phyloP scores from a whole-genome alignment of 441 rosid species.

The Erodium trifolium region DNA sequence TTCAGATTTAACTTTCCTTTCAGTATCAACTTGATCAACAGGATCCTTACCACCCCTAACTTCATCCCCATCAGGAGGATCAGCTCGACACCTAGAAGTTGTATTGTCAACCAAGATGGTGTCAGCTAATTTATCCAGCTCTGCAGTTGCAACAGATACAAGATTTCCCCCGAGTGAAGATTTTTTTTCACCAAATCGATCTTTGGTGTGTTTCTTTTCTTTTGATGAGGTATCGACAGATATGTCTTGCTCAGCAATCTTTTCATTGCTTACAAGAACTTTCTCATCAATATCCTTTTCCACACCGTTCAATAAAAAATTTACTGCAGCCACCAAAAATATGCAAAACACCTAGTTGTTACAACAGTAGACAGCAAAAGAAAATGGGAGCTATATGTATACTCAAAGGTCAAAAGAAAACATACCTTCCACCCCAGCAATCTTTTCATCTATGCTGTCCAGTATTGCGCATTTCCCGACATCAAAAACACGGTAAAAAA shows the following conservation, averaged over 20 bases:
- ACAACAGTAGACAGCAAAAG: slow-evolving; percentile 14
- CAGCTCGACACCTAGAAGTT: slow-evolving; percentile 15
- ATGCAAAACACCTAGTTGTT: slow-evolving; percentile 18
- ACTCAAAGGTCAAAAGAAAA: slow-evolving; percentile 16
- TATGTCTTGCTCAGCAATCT: slow-evolving; percentile 9
- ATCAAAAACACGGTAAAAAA: slow-evolving; percentile 4
- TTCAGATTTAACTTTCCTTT: slow-evolving; percentile 25
- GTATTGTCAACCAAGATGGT: slow-evolving; percentile 15
- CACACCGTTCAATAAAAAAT: slow-evolving; percentile 46
- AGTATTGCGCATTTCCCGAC: slow-evolving; percentile 2
- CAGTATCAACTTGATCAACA: slow-evolving; percentile 17
- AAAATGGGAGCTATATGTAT: slow-evolving; percentile 14
- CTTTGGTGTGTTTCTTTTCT: slow-evolving; percentile 18
- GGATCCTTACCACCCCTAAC: slow-evolving; percentile 22
- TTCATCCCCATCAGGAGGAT: slow-evolving; percentile 12
- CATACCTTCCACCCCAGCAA: slow-evolving; percentile 3
- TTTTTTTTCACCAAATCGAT: slow-evolving; percentile 15
- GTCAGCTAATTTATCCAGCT: slow-evolving; percentile 14
- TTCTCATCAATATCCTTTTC: slow-evolving; percentile 25
- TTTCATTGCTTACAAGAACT: slow-evolving; percentile 15
- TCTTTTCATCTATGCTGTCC: slow-evolving; percentile 3
- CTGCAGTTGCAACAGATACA: slow-evolving; percentile 17
- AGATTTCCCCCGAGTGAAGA: slow-evolving; percentile 18
- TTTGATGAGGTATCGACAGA: slow-evolving; percentile 18
- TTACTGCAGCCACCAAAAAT: slow-evolving; percentile 43